Evolutionary conservation across 2,329 filamentous ascomycete genomes (phyloP).

Genomic region (Aureobasidium mangrovei): DNA sequence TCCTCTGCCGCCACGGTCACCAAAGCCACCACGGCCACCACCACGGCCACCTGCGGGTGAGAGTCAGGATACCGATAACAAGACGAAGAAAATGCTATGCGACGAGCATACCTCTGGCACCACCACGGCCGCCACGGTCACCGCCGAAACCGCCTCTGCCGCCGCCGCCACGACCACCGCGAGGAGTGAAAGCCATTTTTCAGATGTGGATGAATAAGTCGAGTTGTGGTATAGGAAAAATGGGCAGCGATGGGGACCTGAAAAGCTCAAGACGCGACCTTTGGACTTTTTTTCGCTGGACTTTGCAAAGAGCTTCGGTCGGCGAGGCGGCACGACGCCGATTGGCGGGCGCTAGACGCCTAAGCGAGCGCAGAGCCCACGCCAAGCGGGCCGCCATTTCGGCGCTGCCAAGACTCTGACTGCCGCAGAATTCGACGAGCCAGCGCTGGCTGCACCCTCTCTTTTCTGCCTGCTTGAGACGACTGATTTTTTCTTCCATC

Average conservation of each 20-base stretch:
- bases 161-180: slow-evolving; percentile 25
- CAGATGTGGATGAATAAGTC: background rate
- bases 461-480: background rate
- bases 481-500: slow-evolving; percentile 19
- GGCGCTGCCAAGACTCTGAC: no score
- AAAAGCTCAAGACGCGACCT: background rate
- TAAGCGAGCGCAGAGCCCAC: background rate
- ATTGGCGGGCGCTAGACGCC: background rate
- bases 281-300: background rate
- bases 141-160: slow-evolving; percentile 20
- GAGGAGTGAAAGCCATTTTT: slow-evolving; percentile 39
- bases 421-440: no score
- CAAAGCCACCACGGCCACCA: slow-evolving; percentile 25
- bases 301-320: background rate
- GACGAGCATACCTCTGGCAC: slow-evolving; percentile 20
- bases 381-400: no score
- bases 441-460: no score
- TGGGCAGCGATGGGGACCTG: background rate
- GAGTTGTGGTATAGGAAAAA: background rate
- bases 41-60: background rate
- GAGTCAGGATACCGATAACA: background rate
- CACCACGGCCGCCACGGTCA: slow-evolving; percentile 24
- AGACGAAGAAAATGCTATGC: background rate
- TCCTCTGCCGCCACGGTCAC: slow-evolving; percentile 29
- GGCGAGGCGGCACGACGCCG: no score